phyloP scores from a whole-genome alignment of 1,284 basidiomycete genomes.

The Heterobasidion parviporum region DNA sequence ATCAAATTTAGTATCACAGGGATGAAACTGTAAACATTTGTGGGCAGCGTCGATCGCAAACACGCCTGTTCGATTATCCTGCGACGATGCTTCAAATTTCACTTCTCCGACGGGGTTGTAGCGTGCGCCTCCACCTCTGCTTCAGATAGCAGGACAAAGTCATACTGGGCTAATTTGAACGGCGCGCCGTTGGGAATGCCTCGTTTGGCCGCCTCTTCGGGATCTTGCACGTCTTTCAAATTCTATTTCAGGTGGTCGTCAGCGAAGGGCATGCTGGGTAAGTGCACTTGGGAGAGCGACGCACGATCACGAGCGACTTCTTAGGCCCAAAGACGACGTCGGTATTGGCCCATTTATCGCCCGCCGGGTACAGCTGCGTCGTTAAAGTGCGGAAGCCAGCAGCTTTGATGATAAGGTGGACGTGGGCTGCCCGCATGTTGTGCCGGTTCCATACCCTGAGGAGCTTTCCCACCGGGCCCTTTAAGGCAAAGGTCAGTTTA shows the following conservation, averaged over 20 bases:
- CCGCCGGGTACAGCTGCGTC: constrained; percentile 1
- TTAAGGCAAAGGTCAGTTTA: background rate
- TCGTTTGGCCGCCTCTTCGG: background rate
- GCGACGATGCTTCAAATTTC: too few species aligned
- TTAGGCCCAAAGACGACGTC: constrained; percentile 1
- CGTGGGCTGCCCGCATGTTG: constrained; percentile 2
- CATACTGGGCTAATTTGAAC: background rate
- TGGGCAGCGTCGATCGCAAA: too few species aligned
- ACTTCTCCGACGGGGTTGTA: too few species aligned
- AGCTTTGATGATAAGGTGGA: background rate
- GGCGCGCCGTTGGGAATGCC: background rate
- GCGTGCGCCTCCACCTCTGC: background rate
- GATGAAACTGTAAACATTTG: too few species aligned
- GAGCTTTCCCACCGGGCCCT: background rate
- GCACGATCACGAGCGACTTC: background rate
- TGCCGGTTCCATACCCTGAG: background rate
- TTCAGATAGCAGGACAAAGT: constrained; percentile 1
- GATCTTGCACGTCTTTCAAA: background rate
- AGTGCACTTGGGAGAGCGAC: background rate
- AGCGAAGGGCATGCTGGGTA: background rate
- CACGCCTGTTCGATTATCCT: too few species aligned
- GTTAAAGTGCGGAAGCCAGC: background rate
- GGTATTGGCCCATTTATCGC: background rate
- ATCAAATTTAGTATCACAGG: too few species aligned
- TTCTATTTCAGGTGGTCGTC: background rate